phyloP scores from a whole-genome alignment of 148 eudicot genomes.

The Rhododendron henanense region DNA sequence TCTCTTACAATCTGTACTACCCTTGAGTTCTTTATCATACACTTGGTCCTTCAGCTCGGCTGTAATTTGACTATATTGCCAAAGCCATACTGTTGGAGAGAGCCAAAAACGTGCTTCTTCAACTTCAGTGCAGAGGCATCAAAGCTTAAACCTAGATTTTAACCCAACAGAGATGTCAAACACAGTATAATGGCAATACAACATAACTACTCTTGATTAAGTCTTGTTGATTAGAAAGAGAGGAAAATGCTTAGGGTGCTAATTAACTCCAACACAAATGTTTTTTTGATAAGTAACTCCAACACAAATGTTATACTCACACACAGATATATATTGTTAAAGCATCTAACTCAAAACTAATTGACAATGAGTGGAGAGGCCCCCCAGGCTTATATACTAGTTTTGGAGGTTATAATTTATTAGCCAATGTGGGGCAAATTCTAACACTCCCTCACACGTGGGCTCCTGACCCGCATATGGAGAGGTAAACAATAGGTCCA shows the following conservation, averaged over 20 bases:
- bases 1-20: not conserved
- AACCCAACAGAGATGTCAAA: not conserved
- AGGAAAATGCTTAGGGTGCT: not conserved
- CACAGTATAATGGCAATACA: not conserved
- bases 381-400: no score
- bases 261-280: not conserved
- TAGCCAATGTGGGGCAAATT: no score
- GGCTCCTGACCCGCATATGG: no score
- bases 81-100: not conserved
- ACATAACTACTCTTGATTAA: not conserved
- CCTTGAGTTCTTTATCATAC: constrained; percentile 6
- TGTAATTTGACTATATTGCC: not conserved
- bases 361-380: no score
- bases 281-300: not conserved
- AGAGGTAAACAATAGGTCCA: no score
- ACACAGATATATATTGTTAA: no score
- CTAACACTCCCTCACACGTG: no score
- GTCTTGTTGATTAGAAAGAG: not conserved
- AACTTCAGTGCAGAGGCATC: not conserved
- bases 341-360: no score
- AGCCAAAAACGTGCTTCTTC: not conserved
- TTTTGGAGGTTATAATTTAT: no score
- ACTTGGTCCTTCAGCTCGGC: not conserved
- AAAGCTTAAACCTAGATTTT: not conserved
- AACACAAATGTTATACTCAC: not conserved